Evolutionary conservation across 1,284 basidiomycete genomes (phyloP), one percentile per base, ranked within the genome.

Genomic region (Agroathelia rolfsii): DNA sequence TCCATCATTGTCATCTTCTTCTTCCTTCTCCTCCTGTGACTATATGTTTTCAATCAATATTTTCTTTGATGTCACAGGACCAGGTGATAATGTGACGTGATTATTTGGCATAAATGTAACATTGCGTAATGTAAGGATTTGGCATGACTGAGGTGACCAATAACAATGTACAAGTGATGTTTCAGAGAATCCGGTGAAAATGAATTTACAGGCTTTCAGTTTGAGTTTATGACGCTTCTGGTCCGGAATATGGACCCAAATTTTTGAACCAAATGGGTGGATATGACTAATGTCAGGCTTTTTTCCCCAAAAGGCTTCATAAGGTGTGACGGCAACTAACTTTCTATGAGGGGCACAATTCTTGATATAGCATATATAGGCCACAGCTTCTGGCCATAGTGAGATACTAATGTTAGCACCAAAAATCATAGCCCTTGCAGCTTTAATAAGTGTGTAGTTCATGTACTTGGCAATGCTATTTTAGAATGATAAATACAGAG

Each of bases 331-430:
- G n/a, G n/a, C n/a, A n/a, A n/a, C n/a, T n/a, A n/a, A 12, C 43
- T 12, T n/a, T n/a, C n/a, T 18, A 30, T 21, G 26, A 45, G 49
- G 50, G 9, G 43, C 41, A 0, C 44, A 35, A 35, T 58, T 55
- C 18, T 44, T 42, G 13, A 55, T 14, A 32, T 55, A 56, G 14
- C 40, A 39, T 0, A 55, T 47, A 30, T 61, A 52, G 8, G 40
- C 21, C 6, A 61, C 36, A 3, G 61, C 61, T 35, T 64, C 52
- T 4, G 55, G 53, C 62, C 62, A 65, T 6, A 64, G 43, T 30
- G 39, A 53, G 6, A 33, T 30, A 3, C 58, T 57, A 10, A 64
- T 39, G 2, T 50, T 37, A 5, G 42, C n/a, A n/a, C n/a, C n/a
- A n/a, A n/a, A n/a, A n/a, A n/a, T n/a, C n/a, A n/a, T n/a, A n/a